These are phyloP conservation scores for Babjeviella inositovora DNA, from an alignment of 805 yeast species.

Conservation along the genomic window DNA sequence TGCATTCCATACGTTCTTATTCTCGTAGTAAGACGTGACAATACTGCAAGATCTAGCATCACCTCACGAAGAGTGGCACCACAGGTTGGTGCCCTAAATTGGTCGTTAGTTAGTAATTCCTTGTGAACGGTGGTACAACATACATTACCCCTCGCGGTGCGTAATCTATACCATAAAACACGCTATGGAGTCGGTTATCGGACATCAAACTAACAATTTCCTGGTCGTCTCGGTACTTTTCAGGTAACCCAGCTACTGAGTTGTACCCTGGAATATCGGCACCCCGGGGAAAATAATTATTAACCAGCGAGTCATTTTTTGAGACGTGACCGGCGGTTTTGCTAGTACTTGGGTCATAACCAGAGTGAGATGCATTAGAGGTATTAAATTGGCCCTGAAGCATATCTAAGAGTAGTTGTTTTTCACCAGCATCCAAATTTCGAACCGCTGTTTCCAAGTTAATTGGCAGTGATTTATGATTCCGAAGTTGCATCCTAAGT, in stretches of 20 bases:
- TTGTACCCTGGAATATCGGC: constrained; percentile 3
- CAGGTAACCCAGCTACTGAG: constrained; percentile 10
- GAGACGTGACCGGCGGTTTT: no score
- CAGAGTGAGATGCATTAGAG: no score
- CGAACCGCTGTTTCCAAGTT: no score
- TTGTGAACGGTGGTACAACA: constrained; percentile 2
- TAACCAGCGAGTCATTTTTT: no score
- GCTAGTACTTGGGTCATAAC: no score
- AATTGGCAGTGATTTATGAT: no score
- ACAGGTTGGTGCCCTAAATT: constrained; percentile 25
- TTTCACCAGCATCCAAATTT: no score
- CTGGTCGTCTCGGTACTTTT: constrained; percentile 12
- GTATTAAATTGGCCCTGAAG: no score
- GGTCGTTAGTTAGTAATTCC: neutral
- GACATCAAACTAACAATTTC: constrained; percentile 20
- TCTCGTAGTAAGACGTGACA: constrained; percentile 43
- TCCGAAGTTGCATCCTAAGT: no score
- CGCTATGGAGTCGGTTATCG: constrained; percentile 11
- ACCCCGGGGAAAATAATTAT: constrained; percentile 3
- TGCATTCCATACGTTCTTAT: constrained; percentile 45
- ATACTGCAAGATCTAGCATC: constrained; percentile 33
- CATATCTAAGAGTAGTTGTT: no score
- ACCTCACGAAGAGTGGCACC: constrained; percentile 30
- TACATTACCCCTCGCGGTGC: constrained; percentile 35
- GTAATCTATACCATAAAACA: constrained; percentile 44